Base-by-base conservation (phyloP, 306 rosid genomes). In the Coriaria nepalensis region DNA sequence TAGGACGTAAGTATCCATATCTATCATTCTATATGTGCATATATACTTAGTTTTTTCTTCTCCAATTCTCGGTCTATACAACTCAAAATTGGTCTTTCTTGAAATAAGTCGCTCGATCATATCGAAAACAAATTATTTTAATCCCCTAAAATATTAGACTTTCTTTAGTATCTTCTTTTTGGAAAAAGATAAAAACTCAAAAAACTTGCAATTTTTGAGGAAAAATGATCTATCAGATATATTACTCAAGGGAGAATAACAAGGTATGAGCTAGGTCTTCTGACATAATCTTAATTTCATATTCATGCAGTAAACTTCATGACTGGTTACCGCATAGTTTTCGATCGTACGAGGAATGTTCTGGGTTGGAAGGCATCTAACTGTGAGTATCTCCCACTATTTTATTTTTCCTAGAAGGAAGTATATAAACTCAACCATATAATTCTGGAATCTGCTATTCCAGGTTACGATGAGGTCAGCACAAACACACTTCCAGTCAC, bases 281-380 rank as follows among this genome's bases (percentile, higher is more conserved):
- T 37, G 50, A 10, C 20, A 5, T 40, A 49, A 14, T 35, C 29
- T 40, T 51, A 12, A 12, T 37, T 52, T 53, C 20, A 49, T 57
- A 10, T 73, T 58, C 53, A 52, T 68, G 82, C 87, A 85, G 98
- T 82, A 43, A 86, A 92, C 78, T 82, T 92, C 78, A 92, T 92
- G 98, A 78, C 93, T 36, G 94, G 96, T 41, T 92, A 92, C 65
- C 77, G 65, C 5, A 41, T 92, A 39, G 52, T 72, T 45, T 92
- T 92, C 48, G 90, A 92, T 53, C 94, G 95, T 10, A 81, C 82
- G 36, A 79, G 69, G 68, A 80, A 45, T 72, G 53, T 71, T 20
- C 56, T 92, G 33, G 86, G 94, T 50, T 92, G 98, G 98, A 79
- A 59, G 50, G 64, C 53, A 40, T 71, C 93, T 4, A 20, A 85